phyloP scores from a whole-genome alignment of 2,329 filamentous ascomycete genomes.

The Hypoxylon sp. region DNA sequence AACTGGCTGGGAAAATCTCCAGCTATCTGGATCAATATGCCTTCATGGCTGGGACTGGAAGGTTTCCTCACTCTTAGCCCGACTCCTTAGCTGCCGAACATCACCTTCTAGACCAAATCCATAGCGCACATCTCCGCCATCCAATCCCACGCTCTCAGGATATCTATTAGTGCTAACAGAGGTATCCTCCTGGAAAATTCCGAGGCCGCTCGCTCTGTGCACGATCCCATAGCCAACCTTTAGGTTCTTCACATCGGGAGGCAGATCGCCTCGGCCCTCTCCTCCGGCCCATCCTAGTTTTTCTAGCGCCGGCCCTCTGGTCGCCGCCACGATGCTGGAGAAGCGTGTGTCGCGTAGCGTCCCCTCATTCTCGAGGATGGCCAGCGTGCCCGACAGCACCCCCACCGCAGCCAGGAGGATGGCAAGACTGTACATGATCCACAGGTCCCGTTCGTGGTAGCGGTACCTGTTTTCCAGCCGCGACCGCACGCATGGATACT shows the following conservation, averaged over 20 bases:
- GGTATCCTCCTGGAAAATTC: slow-evolving; percentile 30
- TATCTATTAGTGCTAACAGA: too few species aligned
- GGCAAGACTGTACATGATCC: slow-evolving; percentile 49
- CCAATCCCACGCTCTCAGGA: slow-evolving; percentile 16
- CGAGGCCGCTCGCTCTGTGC: slow-evolving; percentile 29
- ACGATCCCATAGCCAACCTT: slow-evolving; percentile 43
- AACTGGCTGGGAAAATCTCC: too few species aligned
- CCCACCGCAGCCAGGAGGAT: slow-evolving; percentile 44
- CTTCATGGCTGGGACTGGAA: too few species aligned
- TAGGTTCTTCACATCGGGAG: slow-evolving; percentile 37
- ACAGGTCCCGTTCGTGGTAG: slow-evolving; percentile 49
- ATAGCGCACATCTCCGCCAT: slow-evolving; percentile 39
- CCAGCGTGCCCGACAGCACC: slow-evolving; percentile 47
- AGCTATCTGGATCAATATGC: too few species aligned
- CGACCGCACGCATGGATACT: slow-evolving; percentile 47
- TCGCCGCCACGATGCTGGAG: slow-evolving; percentile 54
- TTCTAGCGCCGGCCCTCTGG: slow-evolving; percentile 52
- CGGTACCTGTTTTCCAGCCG: slow-evolving; percentile 47
- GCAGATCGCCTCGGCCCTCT: slow-evolving; percentile 31
- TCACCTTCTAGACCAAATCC: slow-evolving; percentile 47
- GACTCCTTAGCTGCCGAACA: slow-evolving; percentile 40
- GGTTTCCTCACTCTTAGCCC: slow-evolving; percentile 34
- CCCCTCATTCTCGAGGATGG: slow-evolving; percentile 49
- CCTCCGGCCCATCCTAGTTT: slow-evolving; percentile 43
- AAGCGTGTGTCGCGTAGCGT: slow-evolving; percentile 50